These are phyloP conservation scores for Boletus rubescentipes DNA, from an alignment of 768 basidiomycete species.

Conservation along the genomic window DNA sequence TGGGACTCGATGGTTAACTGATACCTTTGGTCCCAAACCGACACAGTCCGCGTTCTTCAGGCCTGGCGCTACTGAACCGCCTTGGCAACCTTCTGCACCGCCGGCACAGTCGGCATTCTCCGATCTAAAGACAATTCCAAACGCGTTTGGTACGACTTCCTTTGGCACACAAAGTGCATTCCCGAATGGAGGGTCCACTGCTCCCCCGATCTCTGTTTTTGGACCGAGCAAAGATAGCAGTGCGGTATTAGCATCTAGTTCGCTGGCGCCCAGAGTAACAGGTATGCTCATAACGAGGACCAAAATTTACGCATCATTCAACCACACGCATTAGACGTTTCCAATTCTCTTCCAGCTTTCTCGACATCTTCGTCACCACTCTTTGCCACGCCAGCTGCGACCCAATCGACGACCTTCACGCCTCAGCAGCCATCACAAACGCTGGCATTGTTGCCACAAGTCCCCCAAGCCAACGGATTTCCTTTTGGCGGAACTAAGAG, in stretches of 20 bases:
- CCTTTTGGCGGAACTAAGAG: neutral
- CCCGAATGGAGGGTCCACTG: neutral
- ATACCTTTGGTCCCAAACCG: conserved; percentile 30
- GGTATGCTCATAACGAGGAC: conserved; percentile 12
- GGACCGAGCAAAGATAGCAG: neutral
- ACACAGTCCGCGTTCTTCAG: conserved; percentile 24
- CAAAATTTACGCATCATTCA: neutral
- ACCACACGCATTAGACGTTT: neutral
- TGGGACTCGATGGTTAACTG: conserved; percentile 35
- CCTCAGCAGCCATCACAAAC: neutral
- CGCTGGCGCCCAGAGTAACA: neutral
- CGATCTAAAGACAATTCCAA: conserved; percentile 32
- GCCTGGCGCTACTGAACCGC: conserved; percentile 5
- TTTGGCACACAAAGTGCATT: conserved; percentile 14
- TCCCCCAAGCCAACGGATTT: neutral
- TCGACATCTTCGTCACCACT: conserved; percentile 1
- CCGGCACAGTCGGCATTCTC: conserved; percentile 34
- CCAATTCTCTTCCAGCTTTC: neutral
- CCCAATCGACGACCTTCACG: neutral
- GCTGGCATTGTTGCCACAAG: neutral
- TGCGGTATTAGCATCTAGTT: neutral
- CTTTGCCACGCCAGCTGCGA: neutral
- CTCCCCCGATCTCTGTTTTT: conserved; percentile 8
- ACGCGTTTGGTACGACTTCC: conserved; percentile 32
- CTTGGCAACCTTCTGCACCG: conserved; percentile 14